These are phyloP conservation scores for Talaromyces adpressus DNA, from an alignment of 495 filamentous ascomycete genomes.

Conservation along the genomic window DNA sequence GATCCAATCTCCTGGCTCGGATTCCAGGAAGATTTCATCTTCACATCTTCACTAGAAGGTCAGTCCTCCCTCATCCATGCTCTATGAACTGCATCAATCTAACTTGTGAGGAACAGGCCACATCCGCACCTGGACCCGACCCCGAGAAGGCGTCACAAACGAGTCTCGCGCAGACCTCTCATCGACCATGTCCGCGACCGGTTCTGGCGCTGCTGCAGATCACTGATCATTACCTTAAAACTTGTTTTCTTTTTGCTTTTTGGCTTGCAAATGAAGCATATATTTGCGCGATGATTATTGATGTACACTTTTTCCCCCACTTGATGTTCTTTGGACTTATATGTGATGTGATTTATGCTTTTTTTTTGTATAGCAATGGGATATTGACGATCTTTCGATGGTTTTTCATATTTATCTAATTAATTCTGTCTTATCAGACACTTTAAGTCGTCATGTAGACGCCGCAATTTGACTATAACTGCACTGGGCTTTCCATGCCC, in stretches of 20 bases:
- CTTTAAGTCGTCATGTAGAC: no score
- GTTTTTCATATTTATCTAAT: not conserved
- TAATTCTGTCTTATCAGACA: no score
- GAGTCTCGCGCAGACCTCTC: conserved; percentile 8
- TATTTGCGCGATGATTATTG: not conserved
- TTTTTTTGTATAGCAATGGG: not conserved
- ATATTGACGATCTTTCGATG: not conserved
- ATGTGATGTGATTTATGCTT: not conserved
- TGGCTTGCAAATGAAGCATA: not conserved
- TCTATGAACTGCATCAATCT: no score
- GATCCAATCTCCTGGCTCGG: conserved; percentile 85
- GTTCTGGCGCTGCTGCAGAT: not conserved
- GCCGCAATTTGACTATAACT: no score
- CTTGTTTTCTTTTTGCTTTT: not conserved
- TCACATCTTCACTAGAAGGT: conserved; percentile 88
- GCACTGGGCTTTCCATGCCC: no score
- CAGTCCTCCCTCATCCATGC: conserved; percentile 20
- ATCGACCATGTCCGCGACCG: not conserved
- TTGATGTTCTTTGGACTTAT: not conserved
- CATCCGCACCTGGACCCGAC: conserved; percentile 81
- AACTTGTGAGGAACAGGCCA: conserved; percentile 51
- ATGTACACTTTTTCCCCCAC: not conserved
- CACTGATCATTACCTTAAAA: not conserved
- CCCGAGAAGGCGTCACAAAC: conserved; percentile 48
- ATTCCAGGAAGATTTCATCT: conserved; percentile 84